These are phyloP conservation scores for Blastobotrys malaysiensis DNA, from an alignment of 1,139 yeast species.

Conservation along the genomic window DNA sequence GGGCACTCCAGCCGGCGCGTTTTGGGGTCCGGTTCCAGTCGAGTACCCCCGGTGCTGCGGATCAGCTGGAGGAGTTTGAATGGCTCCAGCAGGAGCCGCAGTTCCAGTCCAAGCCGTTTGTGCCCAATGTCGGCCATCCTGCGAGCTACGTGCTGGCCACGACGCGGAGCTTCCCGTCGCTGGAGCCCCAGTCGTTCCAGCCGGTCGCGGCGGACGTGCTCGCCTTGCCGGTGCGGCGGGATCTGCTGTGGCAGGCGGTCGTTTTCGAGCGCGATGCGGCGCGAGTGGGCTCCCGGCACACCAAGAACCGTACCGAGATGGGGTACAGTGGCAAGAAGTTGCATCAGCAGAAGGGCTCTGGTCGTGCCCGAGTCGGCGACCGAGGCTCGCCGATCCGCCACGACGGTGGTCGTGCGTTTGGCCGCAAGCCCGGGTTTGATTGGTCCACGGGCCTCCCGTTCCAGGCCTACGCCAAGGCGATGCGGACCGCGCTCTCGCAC, in stretches of 20 bases:
- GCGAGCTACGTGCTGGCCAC: slow-evolving; percentile 79
- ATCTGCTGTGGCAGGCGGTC: slow-evolving; percentile 89
- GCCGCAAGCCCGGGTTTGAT: slow-evolving; percentile 77
- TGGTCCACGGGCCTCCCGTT: slow-evolving; percentile 77
- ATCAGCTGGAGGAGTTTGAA: not conserved
- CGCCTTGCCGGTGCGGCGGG: slow-evolving; percentile 78
- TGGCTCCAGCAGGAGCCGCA: not conserved
- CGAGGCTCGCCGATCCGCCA: slow-evolving; percentile 89
- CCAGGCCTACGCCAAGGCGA: slow-evolving; percentile 68
- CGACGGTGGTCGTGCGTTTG: slow-evolving; percentile 88
- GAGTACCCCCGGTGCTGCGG: not conserved
- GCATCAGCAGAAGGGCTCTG: slow-evolving; percentile 88
- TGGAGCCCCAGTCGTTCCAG: slow-evolving; percentile 72
- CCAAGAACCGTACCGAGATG: slow-evolving; percentile 79
- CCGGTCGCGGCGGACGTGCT: slow-evolving; percentile 70
- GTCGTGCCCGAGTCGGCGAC: slow-evolving; percentile 94
- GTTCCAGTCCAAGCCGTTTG: not conserved
- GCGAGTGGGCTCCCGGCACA: slow-evolving; percentile 85
- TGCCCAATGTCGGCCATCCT: slow-evolving; percentile 37
- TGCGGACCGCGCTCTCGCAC: slow-evolving; percentile 74
- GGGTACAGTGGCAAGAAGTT: slow-evolving; percentile 81
- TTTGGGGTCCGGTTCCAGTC: not conserved
- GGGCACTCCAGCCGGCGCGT: not conserved
- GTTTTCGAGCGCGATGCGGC: slow-evolving; percentile 85
- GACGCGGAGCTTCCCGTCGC: slow-evolving; percentile 76